Conservation (phyloP, 2,329 filamentous ascomycete genomes). For the Xylariaceae sp. region DNA sequence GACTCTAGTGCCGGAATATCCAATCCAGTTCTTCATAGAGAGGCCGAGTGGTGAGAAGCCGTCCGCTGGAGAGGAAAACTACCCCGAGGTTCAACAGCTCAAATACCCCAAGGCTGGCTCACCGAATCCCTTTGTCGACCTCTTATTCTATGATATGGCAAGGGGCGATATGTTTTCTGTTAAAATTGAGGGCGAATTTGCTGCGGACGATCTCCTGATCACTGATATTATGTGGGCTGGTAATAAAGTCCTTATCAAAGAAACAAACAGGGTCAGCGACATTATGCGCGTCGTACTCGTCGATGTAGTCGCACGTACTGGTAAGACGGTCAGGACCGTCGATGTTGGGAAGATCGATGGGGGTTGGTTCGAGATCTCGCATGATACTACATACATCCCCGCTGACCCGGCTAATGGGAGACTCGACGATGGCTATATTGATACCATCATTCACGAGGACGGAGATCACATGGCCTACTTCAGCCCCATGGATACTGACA, state of each 20-base stretch:
- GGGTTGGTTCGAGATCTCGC: slow-evolving; percentile 95
- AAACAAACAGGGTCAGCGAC: slow-evolving; percentile 94
- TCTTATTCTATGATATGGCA: slow-evolving; percentile 85
- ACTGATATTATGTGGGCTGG: slow-evolving; percentile 93
- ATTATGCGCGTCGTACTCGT: slow-evolving; percentile 85
- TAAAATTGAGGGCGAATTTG: slow-evolving; percentile 74
- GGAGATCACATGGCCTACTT: slow-evolving; percentile 95
- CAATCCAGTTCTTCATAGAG: slow-evolving; percentile 90
- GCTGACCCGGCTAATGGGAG: slow-evolving; percentile 78
- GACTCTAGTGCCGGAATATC: slow-evolving; percentile 86
- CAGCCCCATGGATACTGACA: slow-evolving; percentile 77
- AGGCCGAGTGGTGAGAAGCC: slow-evolving; percentile 76
- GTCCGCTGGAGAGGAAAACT: slow-evolving; percentile 74
- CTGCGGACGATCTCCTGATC: slow-evolving; percentile 81
- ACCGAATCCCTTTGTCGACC: slow-evolving; percentile 85
- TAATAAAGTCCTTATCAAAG: slow-evolving; percentile 79
- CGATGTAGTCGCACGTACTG: slow-evolving; percentile 72
- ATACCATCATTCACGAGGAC: slow-evolving; percentile 83
- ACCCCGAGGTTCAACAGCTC: slow-evolving; percentile 87
- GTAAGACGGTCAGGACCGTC: slow-evolving; percentile 76
- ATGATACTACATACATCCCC: slow-evolving; percentile 83
- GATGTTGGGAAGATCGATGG: slow-evolving; percentile 86
- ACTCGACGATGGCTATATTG: slow-evolving; percentile 85
- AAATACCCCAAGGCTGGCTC: slow-evolving; percentile 97
- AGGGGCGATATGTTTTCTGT: slow-evolving; percentile 80